phyloP scores from a whole-genome alignment of 1,284 basidiomycete species.

The Neonothopanus nambi region DNA sequence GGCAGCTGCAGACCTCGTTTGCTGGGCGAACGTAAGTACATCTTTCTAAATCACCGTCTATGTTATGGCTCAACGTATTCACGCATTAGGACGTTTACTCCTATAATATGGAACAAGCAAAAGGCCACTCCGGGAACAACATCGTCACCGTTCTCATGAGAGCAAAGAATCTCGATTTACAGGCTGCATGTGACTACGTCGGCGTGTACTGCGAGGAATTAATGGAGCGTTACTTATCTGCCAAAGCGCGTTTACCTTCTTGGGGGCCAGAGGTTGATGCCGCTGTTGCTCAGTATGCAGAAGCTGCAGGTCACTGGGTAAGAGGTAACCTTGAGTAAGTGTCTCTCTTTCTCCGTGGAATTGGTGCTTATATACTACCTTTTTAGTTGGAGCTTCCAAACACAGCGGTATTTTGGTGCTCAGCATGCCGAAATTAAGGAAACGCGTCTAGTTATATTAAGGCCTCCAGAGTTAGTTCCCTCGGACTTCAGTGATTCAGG shows the following conservation, averaged over 20 bases:
- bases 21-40: slow-evolving; percentile 65
- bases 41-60: background rate
- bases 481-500: slow-evolving; percentile 33
- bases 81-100: slow-evolving; percentile 63
- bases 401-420: slow-evolving; percentile 56
- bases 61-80: background rate
- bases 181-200: slow-evolving; percentile 60
- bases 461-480: slow-evolving; percentile 14
- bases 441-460: background rate
- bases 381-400: slow-evolving; percentile 57
- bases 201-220: slow-evolving; percentile 52
- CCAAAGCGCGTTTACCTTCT: slow-evolving; percentile 47
- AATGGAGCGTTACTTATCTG: slow-evolving; percentile 48
- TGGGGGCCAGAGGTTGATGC: slow-evolving; percentile 48
- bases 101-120: slow-evolving; percentile 72
- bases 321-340: slow-evolving; percentile 49
- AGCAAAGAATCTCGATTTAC: slow-evolving; percentile 48
- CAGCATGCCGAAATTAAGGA: slow-evolving; percentile 45
- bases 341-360: slow-evolving; percentile 2
- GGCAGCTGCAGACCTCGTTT: slow-evolving; percentile 65
- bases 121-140: slow-evolving; percentile 67
- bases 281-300: slow-evolving; percentile 48
- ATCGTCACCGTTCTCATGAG: slow-evolving; percentile 68
- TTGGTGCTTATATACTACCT: slow-evolving; percentile 23
- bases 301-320: slow-evolving; percentile 50